Conservation (phyloP, 2,329 filamentous ascomycete genomes). For the Pestalotiopsis sp. region DNA sequence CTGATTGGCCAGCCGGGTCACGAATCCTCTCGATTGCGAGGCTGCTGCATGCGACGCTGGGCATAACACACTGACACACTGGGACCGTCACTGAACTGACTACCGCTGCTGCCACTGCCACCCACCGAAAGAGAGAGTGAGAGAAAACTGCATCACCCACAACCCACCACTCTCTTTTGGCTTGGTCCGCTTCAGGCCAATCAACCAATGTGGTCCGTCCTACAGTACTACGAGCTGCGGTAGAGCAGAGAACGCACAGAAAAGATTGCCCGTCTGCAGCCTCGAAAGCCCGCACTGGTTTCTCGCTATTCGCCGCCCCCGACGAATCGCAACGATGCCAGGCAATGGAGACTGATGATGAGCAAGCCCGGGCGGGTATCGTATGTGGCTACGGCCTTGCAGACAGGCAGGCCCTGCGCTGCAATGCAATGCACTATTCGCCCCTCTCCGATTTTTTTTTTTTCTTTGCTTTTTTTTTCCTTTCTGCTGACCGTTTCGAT, state of each 20-base stretch:
- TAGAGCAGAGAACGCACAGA: not conserved
- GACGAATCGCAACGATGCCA: not conserved
- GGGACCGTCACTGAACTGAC: slow-evolving; percentile 2
- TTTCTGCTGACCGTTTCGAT: not conserved
- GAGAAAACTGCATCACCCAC: not conserved
- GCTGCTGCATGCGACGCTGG: slow-evolving; percentile 36
- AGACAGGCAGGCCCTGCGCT: not conserved
- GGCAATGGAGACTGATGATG: not conserved
- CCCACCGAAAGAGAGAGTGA: slow-evolving; percentile 1
- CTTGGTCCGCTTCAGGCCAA: not conserved
- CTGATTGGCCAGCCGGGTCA: slow-evolving; percentile 9
- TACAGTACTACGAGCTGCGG: not conserved
- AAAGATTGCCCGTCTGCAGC: slow-evolving; percentile 3
- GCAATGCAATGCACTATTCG: slow-evolving; percentile 5
- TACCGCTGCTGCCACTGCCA: slow-evolving; percentile 11
- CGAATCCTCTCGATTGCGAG: slow-evolving; percentile 30
- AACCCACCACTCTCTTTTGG: slow-evolving; percentile 9
- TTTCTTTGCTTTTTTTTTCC: not conserved
- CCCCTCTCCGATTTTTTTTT: not conserved
- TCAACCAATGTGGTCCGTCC: not conserved
- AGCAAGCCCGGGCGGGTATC: not conserved
- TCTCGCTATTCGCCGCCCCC: not conserved
- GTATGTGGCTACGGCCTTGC: not conserved
- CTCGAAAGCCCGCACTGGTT: slow-evolving; percentile 3
- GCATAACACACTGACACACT: not conserved